Evolutionary conservation across 208 protist species (phyloP), one percentile per base, ranked within the genome.

Genomic region (Leptomonas pyrrhocoris): DNA sequence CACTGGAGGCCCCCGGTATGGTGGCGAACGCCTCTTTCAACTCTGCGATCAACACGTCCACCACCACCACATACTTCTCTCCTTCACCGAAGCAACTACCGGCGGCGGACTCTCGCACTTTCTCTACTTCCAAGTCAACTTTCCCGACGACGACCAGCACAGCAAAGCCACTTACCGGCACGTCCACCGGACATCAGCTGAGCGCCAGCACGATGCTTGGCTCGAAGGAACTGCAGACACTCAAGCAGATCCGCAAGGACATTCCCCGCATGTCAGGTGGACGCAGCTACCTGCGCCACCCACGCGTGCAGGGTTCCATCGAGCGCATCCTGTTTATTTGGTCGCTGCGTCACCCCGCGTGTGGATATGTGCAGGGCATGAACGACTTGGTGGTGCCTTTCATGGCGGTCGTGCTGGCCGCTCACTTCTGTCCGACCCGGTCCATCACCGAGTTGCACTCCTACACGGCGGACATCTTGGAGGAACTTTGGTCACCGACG

Each of bases 281-380:
- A 34, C 46, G 84, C 42, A 73, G 70, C 28, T 86, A 91, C 68
- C 88, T 97, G 59, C 88, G 84, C 63, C 71, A 92, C 40, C 68
- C 73, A 12, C 78, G 85, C 28, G 83, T 94, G 36, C 83, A 91
- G 73, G 54, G 68, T 4, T 78, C 83, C 53, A 79, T 98, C 27
- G 89, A 97, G 80, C 82, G 93, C 3, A 84, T 97, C 25, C 78
- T 98, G n/a, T 98, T 95, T 60, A 88, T 97, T 40, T 98, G 94
- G 94, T 81, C 92, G 1, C 60, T 97, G 25, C 89, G 94, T 36
- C 95, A 98, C 83, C 94, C 96, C 5, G 96, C 95, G 1, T 94
- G 83, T 57, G 96, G 94, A 23, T 98, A 98, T 71, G 96, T 98
- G 54, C 94, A 98, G 82, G 96, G 96, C 23, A 96, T 98, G 73